These are phyloP conservation scores for Scheffersomyces coipomensis DNA, from an alignment of 805 yeast genomes.

Conservation along the genomic window DNA sequence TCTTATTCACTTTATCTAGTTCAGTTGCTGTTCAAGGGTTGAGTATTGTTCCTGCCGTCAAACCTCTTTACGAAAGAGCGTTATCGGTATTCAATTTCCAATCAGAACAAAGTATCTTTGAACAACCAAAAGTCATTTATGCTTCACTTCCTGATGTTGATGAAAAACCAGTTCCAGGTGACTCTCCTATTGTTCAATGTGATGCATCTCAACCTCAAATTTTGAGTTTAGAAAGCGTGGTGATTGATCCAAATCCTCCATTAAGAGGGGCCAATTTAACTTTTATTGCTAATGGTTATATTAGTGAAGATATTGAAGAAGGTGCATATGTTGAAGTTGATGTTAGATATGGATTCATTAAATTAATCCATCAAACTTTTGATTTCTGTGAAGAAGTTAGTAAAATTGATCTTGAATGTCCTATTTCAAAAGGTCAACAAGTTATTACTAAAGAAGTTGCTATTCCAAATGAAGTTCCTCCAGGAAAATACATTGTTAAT, in stretches of 20 bases:
- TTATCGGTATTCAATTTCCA: background rate
- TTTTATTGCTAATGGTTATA: conserved; percentile 68
- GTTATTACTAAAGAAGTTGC: conserved; percentile 69
- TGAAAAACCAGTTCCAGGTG: conserved; percentile 83
- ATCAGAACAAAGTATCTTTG: background rate
- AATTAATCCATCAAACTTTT: conserved; percentile 81
- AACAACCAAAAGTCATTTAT: background rate
- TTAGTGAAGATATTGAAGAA: conserved; percentile 56
- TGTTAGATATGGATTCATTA: conserved; percentile 89
- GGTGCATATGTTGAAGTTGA: conserved; percentile 96
- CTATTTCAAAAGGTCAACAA: conserved; percentile 69
- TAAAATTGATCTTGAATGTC: conserved; percentile 84
- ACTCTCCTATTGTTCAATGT: conserved; percentile 79
- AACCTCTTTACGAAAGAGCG: background rate
- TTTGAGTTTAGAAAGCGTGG: conserved; percentile 57
- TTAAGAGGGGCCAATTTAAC: conserved; percentile 80
- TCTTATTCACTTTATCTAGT: conserved; percentile 5
- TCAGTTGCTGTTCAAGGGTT: conserved; percentile 2
- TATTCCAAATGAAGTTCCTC: conserved; percentile 90
- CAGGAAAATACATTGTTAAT: conserved; percentile 82
- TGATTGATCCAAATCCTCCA: conserved; percentile 85
- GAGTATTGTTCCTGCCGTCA: background rate
- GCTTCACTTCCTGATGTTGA: conserved; percentile 29
- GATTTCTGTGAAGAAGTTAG: conserved; percentile 87
- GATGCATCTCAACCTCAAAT: conserved; percentile 65